phyloP scores from a whole-genome alignment of 495 filamentous ascomycete species.

The Durotheca rogersii region DNA sequence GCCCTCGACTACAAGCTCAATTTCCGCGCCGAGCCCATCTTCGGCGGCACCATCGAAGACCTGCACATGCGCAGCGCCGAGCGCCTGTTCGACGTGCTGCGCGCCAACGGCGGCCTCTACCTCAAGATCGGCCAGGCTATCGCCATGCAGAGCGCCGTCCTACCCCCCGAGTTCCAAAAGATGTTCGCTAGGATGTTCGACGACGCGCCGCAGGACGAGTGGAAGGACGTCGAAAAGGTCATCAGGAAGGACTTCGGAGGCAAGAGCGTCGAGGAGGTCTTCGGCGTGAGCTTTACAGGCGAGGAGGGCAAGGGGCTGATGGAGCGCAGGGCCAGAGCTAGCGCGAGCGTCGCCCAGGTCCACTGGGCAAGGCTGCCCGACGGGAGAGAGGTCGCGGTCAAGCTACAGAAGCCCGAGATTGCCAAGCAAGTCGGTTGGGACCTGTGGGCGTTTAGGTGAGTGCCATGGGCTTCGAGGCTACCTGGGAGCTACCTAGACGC shows the following conservation, averaged over 20 bases:
- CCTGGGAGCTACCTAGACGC: not conserved
- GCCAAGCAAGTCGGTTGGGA: slow-evolving; percentile 87
- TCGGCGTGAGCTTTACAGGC: slow-evolving; percentile 77
- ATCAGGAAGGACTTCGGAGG: slow-evolving; percentile 86
- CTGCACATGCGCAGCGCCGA: slow-evolving; percentile 82
- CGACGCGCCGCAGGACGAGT: slow-evolving; percentile 93
- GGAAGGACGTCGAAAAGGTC: slow-evolving; percentile 83
- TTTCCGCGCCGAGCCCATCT: slow-evolving; percentile 74
- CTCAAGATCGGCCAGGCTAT: slow-evolving; percentile 98
- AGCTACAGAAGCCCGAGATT: slow-evolving; percentile 96
- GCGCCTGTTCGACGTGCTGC: slow-evolving; percentile 73
- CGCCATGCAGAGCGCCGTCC: slow-evolving; percentile 92
- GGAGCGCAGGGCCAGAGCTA: slow-evolving; percentile 83
- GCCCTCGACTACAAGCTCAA: slow-evolving; percentile 96
- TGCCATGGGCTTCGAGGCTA: no score
- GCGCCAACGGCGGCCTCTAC: slow-evolving; percentile 87
- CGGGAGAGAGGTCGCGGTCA: slow-evolving; percentile 88
- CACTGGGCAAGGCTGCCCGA: slow-evolving; percentile 87
- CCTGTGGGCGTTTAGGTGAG: slow-evolving; percentile 89
- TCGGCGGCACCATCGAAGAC: slow-evolving; percentile 64
- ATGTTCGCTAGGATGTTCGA: slow-evolving; percentile 98
- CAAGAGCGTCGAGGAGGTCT: slow-evolving; percentile 78
- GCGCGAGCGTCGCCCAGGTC: slow-evolving; percentile 92
- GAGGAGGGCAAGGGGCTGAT: slow-evolving; percentile 70
- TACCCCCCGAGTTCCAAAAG: slow-evolving; percentile 89